Evolutionary conservation across 164 flowering plant species (phyloP), one percentile per base, ranked within the genome.

Genomic region (Magnolia sinica): DNA sequence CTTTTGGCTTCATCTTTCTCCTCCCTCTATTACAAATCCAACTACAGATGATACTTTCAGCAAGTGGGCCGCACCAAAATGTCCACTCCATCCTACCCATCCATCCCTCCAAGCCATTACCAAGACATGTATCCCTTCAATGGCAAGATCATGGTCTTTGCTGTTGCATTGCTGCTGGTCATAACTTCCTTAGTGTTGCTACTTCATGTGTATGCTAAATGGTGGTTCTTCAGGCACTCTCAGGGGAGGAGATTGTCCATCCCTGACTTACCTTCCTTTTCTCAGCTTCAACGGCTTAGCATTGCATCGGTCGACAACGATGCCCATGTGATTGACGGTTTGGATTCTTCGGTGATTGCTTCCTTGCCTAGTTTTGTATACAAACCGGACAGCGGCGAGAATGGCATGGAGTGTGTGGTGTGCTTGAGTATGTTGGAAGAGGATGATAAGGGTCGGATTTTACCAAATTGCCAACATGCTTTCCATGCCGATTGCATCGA

Each of bases 401-500:
- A 64, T 2, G 82, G 74, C 18, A 63, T 81, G 81, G 92, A 89
- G 61, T 91, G 95, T 50, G 87, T 83, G 0, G 78, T 91, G 22
- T 91, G 96, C 55, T 81, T 91, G 81, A 85, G 89, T 52, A 55
- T 50, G 8, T 89, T 89, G 13, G 90, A 88, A 72, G 89, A 89
- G 0, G 73, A 76, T 8, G 92, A 91, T 9, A 63, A 79, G 2
- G 91, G 89, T 1, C 81, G 90, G 79, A 77, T 69, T 1, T 59
- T 90, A 65, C 85, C 88, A 2, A 82, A 77, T 18, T 91, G 96
- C 37, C 80, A 82, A 0, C 96, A 91, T 69, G 80, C 73, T 0
- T 91, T 91, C 51, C 96, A 91, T 64, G 87, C 87, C 0, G 87
- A 87, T 63, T 91, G 96, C 77, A 84, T 91, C 27, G 96, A 91